phyloP scores from a whole-genome alignment of 768 basidiomycete genomes.

The Flagelloscypha sp. region DNA sequence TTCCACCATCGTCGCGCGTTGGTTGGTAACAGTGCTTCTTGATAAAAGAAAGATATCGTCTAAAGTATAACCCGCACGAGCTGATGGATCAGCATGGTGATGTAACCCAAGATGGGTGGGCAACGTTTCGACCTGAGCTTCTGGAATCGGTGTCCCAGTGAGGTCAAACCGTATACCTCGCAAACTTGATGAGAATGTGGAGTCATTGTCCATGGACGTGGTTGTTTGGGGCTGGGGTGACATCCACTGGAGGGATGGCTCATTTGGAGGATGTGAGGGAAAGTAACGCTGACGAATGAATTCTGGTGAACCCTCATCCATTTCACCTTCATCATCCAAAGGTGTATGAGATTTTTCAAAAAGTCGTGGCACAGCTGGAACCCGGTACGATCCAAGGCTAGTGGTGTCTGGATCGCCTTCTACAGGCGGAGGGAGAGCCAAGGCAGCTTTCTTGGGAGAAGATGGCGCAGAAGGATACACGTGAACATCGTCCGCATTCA shows the following conservation, averaged over 20 bases:
- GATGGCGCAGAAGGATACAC: slow-evolving; percentile 78
- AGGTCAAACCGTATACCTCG: slow-evolving; percentile 71
- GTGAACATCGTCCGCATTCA: slow-evolving; percentile 65
- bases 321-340: slow-evolving; percentile 16
- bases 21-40: slow-evolving; percentile 75
- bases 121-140: slow-evolving; percentile 41
- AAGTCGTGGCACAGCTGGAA: slow-evolving; percentile 1
- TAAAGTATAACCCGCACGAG: slow-evolving; percentile 80
- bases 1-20: slow-evolving; percentile 75
- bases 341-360: slow-evolving; percentile 2
- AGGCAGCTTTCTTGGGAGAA: slow-evolving; percentile 49
- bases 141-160: slow-evolving; percentile 58
- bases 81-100: slow-evolving; percentile 73
- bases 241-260: slow-evolving; percentile 82
- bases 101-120: slow-evolving; percentile 86
- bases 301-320: slow-evolving; percentile 71
- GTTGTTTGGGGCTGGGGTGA: slow-evolving; percentile 19
- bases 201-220: not conserved
- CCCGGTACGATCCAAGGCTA: slow-evolving; percentile 15
- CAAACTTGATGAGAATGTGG: slow-evolving; percentile 19
- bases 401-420: slow-evolving; percentile 11
- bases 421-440: slow-evolving; percentile 52
- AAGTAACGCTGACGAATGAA: slow-evolving; percentile 81
- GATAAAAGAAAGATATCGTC: slow-evolving; percentile 77
- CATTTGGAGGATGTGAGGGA: slow-evolving; percentile 55